Conservation (phyloP, 2,329 filamentous ascomycete genomes). For the Penicillium sp. region DNA sequence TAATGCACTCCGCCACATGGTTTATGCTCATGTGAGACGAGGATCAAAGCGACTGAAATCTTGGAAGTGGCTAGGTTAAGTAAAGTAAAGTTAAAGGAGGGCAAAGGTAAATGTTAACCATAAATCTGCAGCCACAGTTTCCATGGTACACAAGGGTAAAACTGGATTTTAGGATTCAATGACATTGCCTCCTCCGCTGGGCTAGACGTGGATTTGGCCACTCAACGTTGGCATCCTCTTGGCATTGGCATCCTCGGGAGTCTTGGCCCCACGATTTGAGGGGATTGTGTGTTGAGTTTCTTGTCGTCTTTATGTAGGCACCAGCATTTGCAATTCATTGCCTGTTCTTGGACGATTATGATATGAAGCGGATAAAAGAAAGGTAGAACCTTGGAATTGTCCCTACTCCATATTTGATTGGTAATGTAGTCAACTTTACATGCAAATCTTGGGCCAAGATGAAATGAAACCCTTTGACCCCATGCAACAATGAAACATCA, state of each 20-base stretch:
- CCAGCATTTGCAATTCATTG: slow-evolving; percentile 9
- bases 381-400: background rate
- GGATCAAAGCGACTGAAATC: slow-evolving; percentile 4
- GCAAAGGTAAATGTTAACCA: slow-evolving; percentile 11
- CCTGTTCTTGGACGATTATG: background rate
- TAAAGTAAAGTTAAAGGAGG: slow-evolving; percentile 2
- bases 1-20: slow-evolving; percentile 25
- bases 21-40: slow-evolving; percentile 15
- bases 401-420: background rate
- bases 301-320: slow-evolving; percentile 6
- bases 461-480: slow-evolving; percentile 2
- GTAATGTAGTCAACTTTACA: background rate
- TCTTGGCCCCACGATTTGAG: slow-evolving; percentile 13
- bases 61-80: slow-evolving; percentile 6
- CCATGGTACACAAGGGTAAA: slow-evolving; percentile 17
- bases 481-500: slow-evolving; percentile 5
- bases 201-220: background rate
- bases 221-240: slow-evolving; percentile 15
- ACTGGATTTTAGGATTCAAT: slow-evolving; percentile 23
- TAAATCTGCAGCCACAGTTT: slow-evolving; percentile 1
- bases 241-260: slow-evolving; percentile 7
- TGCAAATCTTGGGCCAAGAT: background rate
- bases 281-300: background rate
- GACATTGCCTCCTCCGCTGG: slow-evolving; percentile 12
- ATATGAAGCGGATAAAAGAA: background rate